Percentiles rank a stretch among this genome's conserved stretches.
Evolutionary conservation across 163 green algal species (phyloP).

Genomic region (Volvox carteri): DNA sequence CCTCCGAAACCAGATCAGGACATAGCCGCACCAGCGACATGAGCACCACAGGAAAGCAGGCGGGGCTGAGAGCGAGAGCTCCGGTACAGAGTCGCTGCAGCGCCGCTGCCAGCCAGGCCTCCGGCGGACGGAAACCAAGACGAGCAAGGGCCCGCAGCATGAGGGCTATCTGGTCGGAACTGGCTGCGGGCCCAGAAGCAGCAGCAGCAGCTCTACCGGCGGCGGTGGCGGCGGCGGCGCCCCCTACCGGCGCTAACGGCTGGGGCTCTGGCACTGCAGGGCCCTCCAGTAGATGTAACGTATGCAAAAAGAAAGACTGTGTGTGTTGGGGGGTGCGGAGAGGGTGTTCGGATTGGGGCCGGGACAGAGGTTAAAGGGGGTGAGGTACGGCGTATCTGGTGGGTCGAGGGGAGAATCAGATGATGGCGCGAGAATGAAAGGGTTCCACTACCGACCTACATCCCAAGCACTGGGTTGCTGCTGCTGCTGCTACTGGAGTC

Average conservation of each 20-base stretch:
- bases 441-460: no score
- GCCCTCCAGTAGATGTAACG: background rate
- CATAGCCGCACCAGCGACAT: constrained; percentile 1
- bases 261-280: background rate
- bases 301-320: constrained; percentile 52
- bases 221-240: no score
- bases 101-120: constrained; percentile 19
- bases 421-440: no score
- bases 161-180: constrained; percentile 30
- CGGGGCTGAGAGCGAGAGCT: background rate
- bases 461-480: no score
- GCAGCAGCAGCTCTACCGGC: background rate
- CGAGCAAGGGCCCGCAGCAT: constrained; percentile 35
- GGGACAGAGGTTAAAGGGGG: no score
- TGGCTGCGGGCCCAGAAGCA: background rate
- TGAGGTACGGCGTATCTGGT: no score
- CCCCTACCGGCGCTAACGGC: background rate
- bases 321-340: background rate
- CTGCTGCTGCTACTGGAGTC: no score
- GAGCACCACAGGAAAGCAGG: constrained; percentile 45
- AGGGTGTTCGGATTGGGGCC: background rate
- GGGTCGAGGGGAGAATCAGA: no score
- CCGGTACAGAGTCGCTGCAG: background rate
- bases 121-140: constrained; percentile 41
- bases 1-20: constrained; percentile 24